A percentile compares a stretch with the other conserved stretches of the same genome.
phyloP scores from a whole-genome alignment of 2,329 filamentous ascomycete species.

The Emergomyces africanus region DNA sequence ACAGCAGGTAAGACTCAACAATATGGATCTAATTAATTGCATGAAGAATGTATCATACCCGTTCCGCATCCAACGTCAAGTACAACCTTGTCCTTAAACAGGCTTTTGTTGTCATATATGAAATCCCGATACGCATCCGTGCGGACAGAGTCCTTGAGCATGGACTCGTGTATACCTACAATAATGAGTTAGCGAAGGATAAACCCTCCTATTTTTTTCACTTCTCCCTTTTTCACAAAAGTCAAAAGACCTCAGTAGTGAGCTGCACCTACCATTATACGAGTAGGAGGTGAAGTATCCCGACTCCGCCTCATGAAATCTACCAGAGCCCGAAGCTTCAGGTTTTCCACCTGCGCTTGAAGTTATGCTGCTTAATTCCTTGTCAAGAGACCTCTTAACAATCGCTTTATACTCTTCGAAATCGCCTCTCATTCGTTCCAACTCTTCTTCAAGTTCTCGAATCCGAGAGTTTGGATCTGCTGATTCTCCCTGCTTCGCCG shows the following conservation, averaged over 20 bases:
- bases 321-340: conserved; percentile 12
- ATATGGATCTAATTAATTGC: not conserved
- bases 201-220: not conserved
- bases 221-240: not conserved
- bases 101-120: conserved; percentile 78
- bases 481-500: conserved; percentile 18
- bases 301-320: conserved; percentile 41
- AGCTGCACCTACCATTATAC: conserved; percentile 46
- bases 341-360: conserved; percentile 18
- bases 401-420: conserved; percentile 53
- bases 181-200: conserved; percentile 6
- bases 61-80: conserved; percentile 84
- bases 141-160: conserved; percentile 81
- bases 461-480: conserved; percentile 34
- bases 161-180: conserved; percentile 84
- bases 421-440: conserved; percentile 46
- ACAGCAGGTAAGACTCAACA: conserved; percentile 20
- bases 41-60: conserved; percentile 25
- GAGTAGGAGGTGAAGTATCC: conserved; percentile 55
- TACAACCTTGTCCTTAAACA: conserved; percentile 76
- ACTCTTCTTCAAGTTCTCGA: conserved; percentile 49
- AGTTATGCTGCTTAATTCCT: conserved; percentile 45
- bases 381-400: conserved; percentile 54
- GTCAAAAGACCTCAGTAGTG: not conserved
- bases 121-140: conserved; percentile 92